Percentiles rank a stretch among this genome's conserved stretches.
phyloP scores from a whole-genome alignment of 371 early-diverging fungal genomes.

The Gilbertella persicaria region DNA sequence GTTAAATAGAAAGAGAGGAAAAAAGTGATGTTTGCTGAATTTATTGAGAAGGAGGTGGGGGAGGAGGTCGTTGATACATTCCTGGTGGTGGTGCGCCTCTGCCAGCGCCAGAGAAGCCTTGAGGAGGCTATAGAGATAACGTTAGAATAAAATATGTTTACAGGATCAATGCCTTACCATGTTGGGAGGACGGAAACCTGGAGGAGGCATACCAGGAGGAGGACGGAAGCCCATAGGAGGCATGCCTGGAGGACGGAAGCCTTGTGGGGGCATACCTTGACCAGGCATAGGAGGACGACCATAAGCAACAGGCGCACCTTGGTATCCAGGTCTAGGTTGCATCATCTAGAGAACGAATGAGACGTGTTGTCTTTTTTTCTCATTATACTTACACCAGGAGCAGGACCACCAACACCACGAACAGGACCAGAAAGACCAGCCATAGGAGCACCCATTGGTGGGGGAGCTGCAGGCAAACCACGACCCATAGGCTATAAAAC shows the following conservation, averaged over 20 bases:
- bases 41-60: conserved; percentile 24
- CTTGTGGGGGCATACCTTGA: conserved; percentile 47
- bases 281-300: conserved; percentile 67
- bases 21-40: neutral
- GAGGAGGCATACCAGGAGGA: conserved; percentile 40
- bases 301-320: conserved; percentile 75
- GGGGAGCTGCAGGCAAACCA: conserved; percentile 83
- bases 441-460: conserved; percentile 56
- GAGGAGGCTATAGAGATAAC: conserved; percentile 27
- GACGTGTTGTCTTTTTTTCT: conserved; percentile 3
- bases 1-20: neutral
- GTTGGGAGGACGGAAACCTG: conserved; percentile 26
- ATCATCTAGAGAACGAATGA: conserved; percentile 53
- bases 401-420: conserved; percentile 92
- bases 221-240: conserved; percentile 65
- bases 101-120: conserved; percentile 37
- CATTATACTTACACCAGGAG: conserved; percentile 56
- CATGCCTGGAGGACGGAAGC: conserved; percentile 52
- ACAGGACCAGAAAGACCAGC: conserved; percentile 86
- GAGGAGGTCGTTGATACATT: conserved; percentile 38
- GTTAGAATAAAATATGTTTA: conserved; percentile 1
- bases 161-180: conserved; percentile 9
- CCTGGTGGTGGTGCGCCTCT: conserved; percentile 41
- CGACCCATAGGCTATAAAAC: conserved; percentile 85
- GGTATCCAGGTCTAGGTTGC: conserved; percentile 64